Percentiles rank a stretch among this genome's conserved stretches.
Conservation (phyloP, 495 filamentous ascomycete genomes). For the Jackrogersella minutella region DNA sequence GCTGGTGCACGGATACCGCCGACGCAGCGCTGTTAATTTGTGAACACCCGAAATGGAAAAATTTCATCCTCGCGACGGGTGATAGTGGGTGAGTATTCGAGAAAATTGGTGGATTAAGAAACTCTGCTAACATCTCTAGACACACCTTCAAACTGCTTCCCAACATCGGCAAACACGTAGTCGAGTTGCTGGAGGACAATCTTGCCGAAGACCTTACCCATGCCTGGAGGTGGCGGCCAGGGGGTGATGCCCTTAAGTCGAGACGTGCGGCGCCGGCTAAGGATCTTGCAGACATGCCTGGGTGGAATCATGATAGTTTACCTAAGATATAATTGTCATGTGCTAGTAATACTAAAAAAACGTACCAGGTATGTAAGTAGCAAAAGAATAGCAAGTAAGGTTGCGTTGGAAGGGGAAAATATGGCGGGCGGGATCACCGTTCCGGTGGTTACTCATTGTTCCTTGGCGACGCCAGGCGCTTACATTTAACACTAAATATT, state of each 20-base stretch:
- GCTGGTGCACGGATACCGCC: constrained; percentile 65
- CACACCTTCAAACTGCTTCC: constrained; percentile 41
- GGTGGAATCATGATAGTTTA: constrained; percentile 42
- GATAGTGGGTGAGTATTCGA: constrained; percentile 36
- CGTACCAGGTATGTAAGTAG: no score
- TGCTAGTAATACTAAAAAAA: no score
- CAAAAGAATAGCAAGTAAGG: no score
- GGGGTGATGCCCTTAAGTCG: constrained; percentile 37
- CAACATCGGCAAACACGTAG: constrained; percentile 39
- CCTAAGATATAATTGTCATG: no score
- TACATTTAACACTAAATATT: no score
- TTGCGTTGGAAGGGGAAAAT: not conserved
- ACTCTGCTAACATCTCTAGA: constrained; percentile 17
- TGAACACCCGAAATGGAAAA: constrained; percentile 42
- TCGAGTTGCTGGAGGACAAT: constrained; percentile 39
- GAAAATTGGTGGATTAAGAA: not conserved
- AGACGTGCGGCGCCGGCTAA: constrained; percentile 34
- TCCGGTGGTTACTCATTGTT: no score
- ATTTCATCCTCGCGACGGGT: constrained; percentile 41
- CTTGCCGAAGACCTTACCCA: constrained; percentile 33
- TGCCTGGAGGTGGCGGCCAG: constrained; percentile 39
- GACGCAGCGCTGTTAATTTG: constrained; percentile 52
- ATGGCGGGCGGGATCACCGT: not conserved
- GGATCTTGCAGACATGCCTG: constrained; percentile 40
- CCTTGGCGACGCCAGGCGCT: no score